Evolutionary conservation across 2,329 filamentous ascomycete genomes (phyloP).

Genomic region (Penicillium oxalicum): DNA sequence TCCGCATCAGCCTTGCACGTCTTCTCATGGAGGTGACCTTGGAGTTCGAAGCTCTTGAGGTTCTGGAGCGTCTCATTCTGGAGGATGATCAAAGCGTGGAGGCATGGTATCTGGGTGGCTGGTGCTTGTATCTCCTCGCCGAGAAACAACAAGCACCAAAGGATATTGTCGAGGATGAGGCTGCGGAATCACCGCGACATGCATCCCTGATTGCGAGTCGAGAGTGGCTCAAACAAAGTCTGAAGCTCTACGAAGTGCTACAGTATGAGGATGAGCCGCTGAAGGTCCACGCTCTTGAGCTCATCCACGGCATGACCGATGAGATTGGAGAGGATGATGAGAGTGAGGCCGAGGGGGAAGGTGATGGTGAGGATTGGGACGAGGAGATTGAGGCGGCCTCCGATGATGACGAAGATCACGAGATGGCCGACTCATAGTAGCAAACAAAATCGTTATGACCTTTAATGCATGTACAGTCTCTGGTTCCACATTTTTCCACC

Average conservation of each 20-base stretch:
- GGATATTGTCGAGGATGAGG: conserved; percentile 29
- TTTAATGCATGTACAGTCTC: conserved; percentile 18
- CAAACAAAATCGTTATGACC: conserved; percentile 17
- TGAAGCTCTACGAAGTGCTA: conserved; percentile 69
- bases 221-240: conserved; percentile 74
- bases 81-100: conserved; percentile 95
- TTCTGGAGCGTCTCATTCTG: conserved; percentile 72
- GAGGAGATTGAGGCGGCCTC: conserved; percentile 52
- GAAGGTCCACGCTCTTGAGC: conserved; percentile 40
- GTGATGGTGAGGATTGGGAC: conserved; percentile 46
- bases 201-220: conserved; percentile 66
- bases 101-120: conserved; percentile 94
- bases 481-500: conserved; percentile 1
- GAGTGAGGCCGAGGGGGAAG: conserved; percentile 50
- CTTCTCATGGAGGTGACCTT: conserved; percentile 86
- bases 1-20: conserved; percentile 73
- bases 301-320: conserved; percentile 51
- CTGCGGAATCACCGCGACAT: conserved; percentile 49
- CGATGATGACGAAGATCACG: conserved; percentile 44
- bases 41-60: conserved; percentile 76
- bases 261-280: conserved; percentile 61
- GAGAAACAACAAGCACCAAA: conserved; percentile 40
- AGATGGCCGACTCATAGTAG: conserved; percentile 49
- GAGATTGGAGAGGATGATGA: conserved; percentile 58
- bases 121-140: conserved; percentile 72